A percentile compares a stretch with the other conserved stretches of the same genome.
Evolutionary conservation across 169 alveolate genomes (phyloP).

Genomic region (Plasmodium inui): DNA sequence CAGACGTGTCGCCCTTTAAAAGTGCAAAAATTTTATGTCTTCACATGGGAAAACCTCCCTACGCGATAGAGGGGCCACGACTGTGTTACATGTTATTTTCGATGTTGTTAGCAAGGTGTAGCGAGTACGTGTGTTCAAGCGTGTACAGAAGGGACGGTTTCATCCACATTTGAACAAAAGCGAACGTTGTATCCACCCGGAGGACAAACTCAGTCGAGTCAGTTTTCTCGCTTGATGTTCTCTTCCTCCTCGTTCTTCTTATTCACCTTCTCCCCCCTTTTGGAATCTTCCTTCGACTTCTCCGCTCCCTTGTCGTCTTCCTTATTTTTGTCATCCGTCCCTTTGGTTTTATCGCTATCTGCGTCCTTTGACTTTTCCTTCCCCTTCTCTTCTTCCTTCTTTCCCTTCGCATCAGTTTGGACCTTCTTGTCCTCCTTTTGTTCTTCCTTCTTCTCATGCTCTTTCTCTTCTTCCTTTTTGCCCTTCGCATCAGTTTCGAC

Average conservation of each 20-base stretch:
- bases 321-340: too few relatives aligned
- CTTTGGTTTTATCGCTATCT: too few relatives aligned
- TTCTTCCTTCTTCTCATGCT: conserved; percentile 49
- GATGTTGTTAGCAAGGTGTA: neutral
- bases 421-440: conserved; percentile 80
- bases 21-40: conserved; percentile 1
- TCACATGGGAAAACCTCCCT: neutral
- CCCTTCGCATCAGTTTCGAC: conserved; percentile 57
- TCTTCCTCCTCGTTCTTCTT: conserved; percentile 35
- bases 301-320: conserved; percentile 7
- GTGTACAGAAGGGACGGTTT: neutral
- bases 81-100: neutral
- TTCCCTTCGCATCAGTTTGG: conserved; percentile 13
- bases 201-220: neutral
- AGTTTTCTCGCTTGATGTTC: conserved; percentile 2
- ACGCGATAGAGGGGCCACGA: neutral
- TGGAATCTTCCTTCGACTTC: neutral
- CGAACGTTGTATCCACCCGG: neutral
- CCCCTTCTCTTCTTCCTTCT: conserved; percentile 48
- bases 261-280: neutral
- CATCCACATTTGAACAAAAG: neutral
- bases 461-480: conserved; percentile 69
- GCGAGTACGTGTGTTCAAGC: neutral
- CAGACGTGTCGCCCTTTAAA: neutral
- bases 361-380: neutral